Conservation (phyloP, 2,329 filamentous ascomycete species). For the Microdochium bolleyi region DNA sequence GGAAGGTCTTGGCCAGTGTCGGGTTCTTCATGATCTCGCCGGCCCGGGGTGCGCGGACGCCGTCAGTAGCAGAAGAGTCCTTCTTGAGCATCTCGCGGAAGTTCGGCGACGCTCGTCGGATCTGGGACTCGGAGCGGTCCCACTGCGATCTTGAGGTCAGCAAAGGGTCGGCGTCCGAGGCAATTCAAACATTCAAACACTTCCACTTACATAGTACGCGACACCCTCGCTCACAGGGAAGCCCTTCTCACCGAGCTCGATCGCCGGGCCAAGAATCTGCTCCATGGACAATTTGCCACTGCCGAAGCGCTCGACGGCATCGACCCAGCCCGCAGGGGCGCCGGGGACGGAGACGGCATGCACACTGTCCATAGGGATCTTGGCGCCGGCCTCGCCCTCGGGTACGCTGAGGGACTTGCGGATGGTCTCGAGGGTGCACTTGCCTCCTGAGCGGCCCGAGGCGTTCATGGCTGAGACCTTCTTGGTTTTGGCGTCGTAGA, state of each 20-base stretch:
- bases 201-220: slow-evolving; percentile 51
- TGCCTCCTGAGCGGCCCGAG: slow-evolving; percentile 72
- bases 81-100: slow-evolving; percentile 79
- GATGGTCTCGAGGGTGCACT: slow-evolving; percentile 62
- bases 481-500: slow-evolving; percentile 75
- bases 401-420: slow-evolving; percentile 60
- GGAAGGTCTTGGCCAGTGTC: slow-evolving; percentile 73
- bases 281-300: slow-evolving; percentile 74
- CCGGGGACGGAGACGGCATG: slow-evolving; percentile 84
- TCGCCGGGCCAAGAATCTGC: slow-evolving; percentile 75
- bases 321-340: slow-evolving; percentile 87
- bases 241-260: slow-evolving; percentile 77
- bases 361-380: slow-evolving; percentile 68
- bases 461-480: slow-evolving; percentile 85
- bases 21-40: slow-evolving; percentile 90
- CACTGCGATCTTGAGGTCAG: slow-evolving; percentile 46
- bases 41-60: slow-evolving; percentile 64
- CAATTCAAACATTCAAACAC: background rate
- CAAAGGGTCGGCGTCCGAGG: no score
- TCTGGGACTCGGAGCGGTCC: slow-evolving; percentile 51
- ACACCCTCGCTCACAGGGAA: slow-evolving; percentile 83
- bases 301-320: slow-evolving; percentile 80
- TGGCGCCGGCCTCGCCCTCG: slow-evolving; percentile 41
- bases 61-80: slow-evolving; percentile 58
- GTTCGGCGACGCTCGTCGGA: slow-evolving; percentile 75